Conservation (phyloP, 208 protist species). For the Crithidia acanthocephali region DNA sequence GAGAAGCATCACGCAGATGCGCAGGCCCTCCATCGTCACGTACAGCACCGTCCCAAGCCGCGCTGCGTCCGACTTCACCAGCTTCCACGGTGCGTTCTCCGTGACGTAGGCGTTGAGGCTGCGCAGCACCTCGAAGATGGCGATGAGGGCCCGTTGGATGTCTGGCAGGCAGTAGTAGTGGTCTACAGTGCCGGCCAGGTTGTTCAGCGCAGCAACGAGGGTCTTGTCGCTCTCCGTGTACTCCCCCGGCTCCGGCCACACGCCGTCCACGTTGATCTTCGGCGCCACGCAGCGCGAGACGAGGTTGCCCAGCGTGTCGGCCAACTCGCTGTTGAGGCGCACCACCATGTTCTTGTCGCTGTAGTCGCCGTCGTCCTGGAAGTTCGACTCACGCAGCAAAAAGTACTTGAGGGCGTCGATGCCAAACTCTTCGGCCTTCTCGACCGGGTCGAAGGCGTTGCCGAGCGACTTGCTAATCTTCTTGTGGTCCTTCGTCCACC, state of each 20-base stretch:
- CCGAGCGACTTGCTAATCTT: slow-evolving; percentile 99
- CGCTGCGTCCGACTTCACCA: slow-evolving; percentile 80
- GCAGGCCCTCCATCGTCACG: slow-evolving; percentile 89
- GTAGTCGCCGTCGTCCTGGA: slow-evolving; percentile 97
- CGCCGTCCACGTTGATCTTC: slow-evolving; percentile 83
- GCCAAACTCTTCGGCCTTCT: slow-evolving; percentile 84
- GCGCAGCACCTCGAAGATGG: slow-evolving; percentile 89
- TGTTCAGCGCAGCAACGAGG: slow-evolving; percentile 66
- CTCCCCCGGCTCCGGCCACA: slow-evolving; percentile 69
- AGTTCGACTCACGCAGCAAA: slow-evolving; percentile 94
- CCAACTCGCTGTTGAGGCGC: slow-evolving; percentile 93
- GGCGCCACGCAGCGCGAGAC: slow-evolving; percentile 82
- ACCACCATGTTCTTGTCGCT: slow-evolving; percentile 87
- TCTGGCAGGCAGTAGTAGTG: slow-evolving; percentile 88
- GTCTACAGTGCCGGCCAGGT: slow-evolving; percentile 74
- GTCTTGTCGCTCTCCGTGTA: slow-evolving; percentile 70
- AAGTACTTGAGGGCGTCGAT: slow-evolving; percentile 96
- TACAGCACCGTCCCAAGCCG: slow-evolving; percentile 91
- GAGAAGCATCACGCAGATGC: slow-evolving; percentile 81
- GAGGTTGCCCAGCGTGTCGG: slow-evolving; percentile 95
- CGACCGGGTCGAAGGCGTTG: slow-evolving; percentile 96
- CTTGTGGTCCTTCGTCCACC: slow-evolving; percentile 95
- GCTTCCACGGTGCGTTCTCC: slow-evolving; percentile 93
- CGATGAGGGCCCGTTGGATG: slow-evolving; percentile 84
- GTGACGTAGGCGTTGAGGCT: slow-evolving; percentile 92